These are phyloP conservation scores for Cytospora leucostoma DNA, from an alignment of 2,329 filamentous ascomycete genomes.

Conservation along the genomic window DNA sequence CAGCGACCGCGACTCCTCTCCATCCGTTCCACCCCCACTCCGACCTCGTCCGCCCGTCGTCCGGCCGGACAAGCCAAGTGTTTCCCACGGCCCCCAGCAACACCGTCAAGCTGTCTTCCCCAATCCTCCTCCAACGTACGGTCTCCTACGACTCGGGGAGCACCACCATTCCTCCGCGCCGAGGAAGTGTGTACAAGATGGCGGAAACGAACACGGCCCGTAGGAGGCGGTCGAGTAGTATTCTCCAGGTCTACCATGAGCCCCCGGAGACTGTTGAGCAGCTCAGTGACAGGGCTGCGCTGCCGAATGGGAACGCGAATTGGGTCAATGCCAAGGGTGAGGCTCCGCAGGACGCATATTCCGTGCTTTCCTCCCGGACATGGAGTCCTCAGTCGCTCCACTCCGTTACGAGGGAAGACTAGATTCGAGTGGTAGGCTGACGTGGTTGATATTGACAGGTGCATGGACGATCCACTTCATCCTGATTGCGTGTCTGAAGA, in stretches of 20 bases:
- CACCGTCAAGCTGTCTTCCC: slow-evolving; percentile 96
- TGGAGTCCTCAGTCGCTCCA: background rate
- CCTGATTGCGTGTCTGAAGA: slow-evolving; percentile 87
- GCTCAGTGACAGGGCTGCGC: slow-evolving; percentile 90
- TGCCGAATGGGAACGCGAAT: slow-evolving; percentile 95
- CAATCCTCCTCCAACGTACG: slow-evolving; percentile 81
- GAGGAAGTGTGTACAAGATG: slow-evolving; percentile 61
- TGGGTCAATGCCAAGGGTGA: slow-evolving; percentile 99
- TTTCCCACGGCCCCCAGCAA: slow-evolving; percentile 45
- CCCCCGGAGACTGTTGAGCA: slow-evolving; percentile 96
- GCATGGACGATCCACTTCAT: slow-evolving; percentile 98
- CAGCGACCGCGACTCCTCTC: slow-evolving; percentile 29
- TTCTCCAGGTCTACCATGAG: slow-evolving; percentile 90
- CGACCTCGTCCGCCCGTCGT: slow-evolving; percentile 34
- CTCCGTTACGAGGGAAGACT: background rate
- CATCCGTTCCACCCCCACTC: slow-evolving; percentile 13
- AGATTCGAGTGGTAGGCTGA: slow-evolving; percentile 27
- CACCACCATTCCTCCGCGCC: slow-evolving; percentile 62
- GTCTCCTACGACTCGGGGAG: slow-evolving; percentile 86
- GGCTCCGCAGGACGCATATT: slow-evolving; percentile 31
- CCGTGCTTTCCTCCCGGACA: background rate
- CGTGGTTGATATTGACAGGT: slow-evolving; percentile 54
- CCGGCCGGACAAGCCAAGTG: slow-evolving; percentile 29
- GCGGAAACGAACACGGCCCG: slow-evolving; percentile 61
- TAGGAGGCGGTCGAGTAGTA: slow-evolving; percentile 93